Evolutionary conservation across 2,329 filamentous ascomycete genomes (phyloP), one percentile per base, ranked within the genome.

Genomic region (Chaetomiaceae sp.): DNA sequence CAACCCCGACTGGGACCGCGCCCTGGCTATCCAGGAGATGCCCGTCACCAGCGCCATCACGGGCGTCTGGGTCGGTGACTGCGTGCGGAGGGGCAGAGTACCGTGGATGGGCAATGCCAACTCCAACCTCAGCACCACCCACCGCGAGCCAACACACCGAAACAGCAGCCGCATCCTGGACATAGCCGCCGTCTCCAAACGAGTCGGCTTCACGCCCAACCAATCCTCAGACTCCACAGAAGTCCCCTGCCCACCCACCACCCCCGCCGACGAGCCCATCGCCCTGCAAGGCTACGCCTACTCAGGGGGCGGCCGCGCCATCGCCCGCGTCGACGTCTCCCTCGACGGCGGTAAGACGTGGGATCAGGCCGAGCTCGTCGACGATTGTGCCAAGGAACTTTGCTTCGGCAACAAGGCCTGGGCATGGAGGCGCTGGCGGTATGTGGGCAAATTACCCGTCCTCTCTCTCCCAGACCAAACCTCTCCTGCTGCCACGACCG

Each of bases 11-110:
- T 87, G 83, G 83, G 79, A 82, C 46, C 71, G 72, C 22, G 83
- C 84, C 7, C 78, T 77, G 11, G 75, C 81, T 2, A 87, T 87
- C 27, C 84, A 88, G 59, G 83, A 87, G 61, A 80, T 86, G 72
- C 88, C 84, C 1, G 77, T 88, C 17, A 85, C 84, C 27, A 84
- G 81, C 54, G 84, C 84, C 46, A 84, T 88, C 50, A 86, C 83
- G 0, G 67, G 66, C 1, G 69, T 77, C 7, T 73, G 68, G 61
- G 66, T 77, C 0, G 73, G 74, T 7, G 67, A 72, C 4, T 72
- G 70, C 43, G 61, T 66, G 9, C 56, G 59, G 2, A 27, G 36
- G 8, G 59, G 58, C 5, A 53, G 51, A 23, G 59, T 61, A 1
- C 56, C 61, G 1, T 64, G 63, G 59, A 52, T 59, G 50, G 49